Base-by-base conservation (phyloP, 805 yeast species). In the Hemisphaericaspora nanyangensis region DNA sequence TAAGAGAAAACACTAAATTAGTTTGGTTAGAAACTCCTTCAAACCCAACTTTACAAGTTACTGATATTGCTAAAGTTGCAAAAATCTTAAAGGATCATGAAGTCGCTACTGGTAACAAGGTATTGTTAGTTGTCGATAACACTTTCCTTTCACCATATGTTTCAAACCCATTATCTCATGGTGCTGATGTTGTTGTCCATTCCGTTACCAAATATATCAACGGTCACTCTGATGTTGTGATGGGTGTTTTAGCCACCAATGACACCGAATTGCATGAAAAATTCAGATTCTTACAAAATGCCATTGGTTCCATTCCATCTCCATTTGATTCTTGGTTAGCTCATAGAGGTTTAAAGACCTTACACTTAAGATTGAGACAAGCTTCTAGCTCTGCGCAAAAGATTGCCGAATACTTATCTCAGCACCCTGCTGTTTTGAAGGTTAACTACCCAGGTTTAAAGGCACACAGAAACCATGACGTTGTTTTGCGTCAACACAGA, bases 311-410 rank as follows among this genome's bases (percentile, higher is more conserved):
- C 19, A 77, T 87, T 47, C 95, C 95, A 48, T 85, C 95, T 16
- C 86, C 95, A 38, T 88, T 87, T 60, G 95, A 88, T 67, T 76
- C 88, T 30, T 87, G 95, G 95, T 80, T 86, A 61, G 90, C 95
- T 40, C 95, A 86, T 73, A 77, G 96, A 61, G 95, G 95, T 57
- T 73, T 87, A 57, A 87, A 85, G 74, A 87, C 95, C 30, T 72
- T 86, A 56, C 93, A 85, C 56, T 71, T 87, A 64, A 77, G 96
- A 62, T 83, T 79, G 29, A 74, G 77, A 55, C 85, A 82, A 52
- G 82, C 93, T 29, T 65, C 87, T 31, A 50, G 54, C 39, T 74
- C 76, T 39, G 95, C 95, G 20, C 74, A 66, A 50, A 72, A 73
- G 51, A 79, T 87, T 50, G 86, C 95, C 37, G 76, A 82, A 63